These are phyloP conservation scores for Mrakia gelida DNA, from an alignment of 768 basidiomycete species.

Conservation along the genomic window DNA sequence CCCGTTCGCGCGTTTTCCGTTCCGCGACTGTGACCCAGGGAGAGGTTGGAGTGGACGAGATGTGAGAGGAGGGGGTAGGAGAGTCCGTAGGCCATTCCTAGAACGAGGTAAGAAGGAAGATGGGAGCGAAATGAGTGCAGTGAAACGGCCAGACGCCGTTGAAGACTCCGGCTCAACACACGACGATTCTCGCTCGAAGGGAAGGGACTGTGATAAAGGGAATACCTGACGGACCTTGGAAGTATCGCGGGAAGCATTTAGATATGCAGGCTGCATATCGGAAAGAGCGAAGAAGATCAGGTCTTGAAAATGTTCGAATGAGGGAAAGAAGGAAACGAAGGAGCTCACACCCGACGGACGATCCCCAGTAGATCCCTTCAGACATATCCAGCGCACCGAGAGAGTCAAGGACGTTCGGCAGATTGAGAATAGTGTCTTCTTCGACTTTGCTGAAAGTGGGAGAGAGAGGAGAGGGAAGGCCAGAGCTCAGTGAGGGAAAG, in stretches of 20 bases:
- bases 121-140: too few species aligned
- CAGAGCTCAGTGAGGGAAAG: background rate
- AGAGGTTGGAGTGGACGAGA: constrained; percentile 7
- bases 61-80: constrained; percentile 1
- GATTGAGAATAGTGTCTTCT: constrained; percentile 7
- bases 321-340: constrained; percentile 1
- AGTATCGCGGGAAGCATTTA: background rate
- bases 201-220: too few species aligned
- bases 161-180: too few species aligned
- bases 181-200: too few species aligned
- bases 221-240: background rate
- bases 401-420: background rate
- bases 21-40: background rate
- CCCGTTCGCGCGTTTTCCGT: background rate
- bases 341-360: background rate
- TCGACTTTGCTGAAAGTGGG: background rate
- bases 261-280: constrained; percentile 5
- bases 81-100: background rate
- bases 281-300: background rate
- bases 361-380: background rate
- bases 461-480: background rate
- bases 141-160: too few species aligned
- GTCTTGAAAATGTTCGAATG: too few species aligned
- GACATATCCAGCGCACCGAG: background rate
- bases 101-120: too few species aligned